phyloP scores from a whole-genome alignment of 768 basidiomycete species.

The Termitomyces sp. region DNA sequence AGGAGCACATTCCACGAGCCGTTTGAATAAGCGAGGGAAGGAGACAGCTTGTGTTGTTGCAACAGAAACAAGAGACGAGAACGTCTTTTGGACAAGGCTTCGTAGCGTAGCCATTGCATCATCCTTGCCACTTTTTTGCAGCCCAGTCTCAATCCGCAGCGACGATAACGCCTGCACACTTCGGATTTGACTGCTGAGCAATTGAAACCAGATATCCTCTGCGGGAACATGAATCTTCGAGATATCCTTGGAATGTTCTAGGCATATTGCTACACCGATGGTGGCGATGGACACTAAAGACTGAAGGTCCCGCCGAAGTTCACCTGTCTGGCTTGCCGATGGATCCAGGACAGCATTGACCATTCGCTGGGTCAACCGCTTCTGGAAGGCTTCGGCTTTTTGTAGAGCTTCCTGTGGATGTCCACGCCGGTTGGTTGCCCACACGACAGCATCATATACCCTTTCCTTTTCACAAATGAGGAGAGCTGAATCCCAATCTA shows the following conservation, averaged over 20 bases:
- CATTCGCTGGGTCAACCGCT: conserved; percentile 40
- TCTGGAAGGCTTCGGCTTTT: conserved; percentile 59
- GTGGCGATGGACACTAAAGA: conserved; percentile 54
- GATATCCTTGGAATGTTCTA: conserved; percentile 50
- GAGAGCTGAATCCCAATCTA: conserved; percentile 54
- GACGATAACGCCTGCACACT: conserved; percentile 67
- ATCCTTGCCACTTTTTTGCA: conserved; percentile 10
- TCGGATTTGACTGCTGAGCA: conserved; percentile 78
- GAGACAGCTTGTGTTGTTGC: conserved; percentile 76
- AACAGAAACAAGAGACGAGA: conserved; percentile 78
- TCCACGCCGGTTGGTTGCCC: conserved; percentile 67
- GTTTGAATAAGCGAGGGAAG: conserved; percentile 89
- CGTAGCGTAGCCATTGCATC: conserved; percentile 52
- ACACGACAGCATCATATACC: conserved; percentile 75
- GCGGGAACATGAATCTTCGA: conserved; percentile 37
- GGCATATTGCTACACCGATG: conserved; percentile 64
- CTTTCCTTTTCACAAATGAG: conserved; percentile 60
- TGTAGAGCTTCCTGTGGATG: conserved; percentile 58
- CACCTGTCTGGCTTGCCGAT: conserved; percentile 12
- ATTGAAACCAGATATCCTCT: conserved; percentile 88
- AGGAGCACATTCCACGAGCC: conserved; percentile 74
- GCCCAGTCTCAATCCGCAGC: conserved; percentile 21
- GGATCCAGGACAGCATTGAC: conserved; percentile 28
- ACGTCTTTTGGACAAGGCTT: conserved; percentile 76
- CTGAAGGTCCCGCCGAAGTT: conserved; percentile 32